Conservation (phyloP, 192 early-diverging fungal species). For the Jimgerdemannia flammicorona region DNA sequence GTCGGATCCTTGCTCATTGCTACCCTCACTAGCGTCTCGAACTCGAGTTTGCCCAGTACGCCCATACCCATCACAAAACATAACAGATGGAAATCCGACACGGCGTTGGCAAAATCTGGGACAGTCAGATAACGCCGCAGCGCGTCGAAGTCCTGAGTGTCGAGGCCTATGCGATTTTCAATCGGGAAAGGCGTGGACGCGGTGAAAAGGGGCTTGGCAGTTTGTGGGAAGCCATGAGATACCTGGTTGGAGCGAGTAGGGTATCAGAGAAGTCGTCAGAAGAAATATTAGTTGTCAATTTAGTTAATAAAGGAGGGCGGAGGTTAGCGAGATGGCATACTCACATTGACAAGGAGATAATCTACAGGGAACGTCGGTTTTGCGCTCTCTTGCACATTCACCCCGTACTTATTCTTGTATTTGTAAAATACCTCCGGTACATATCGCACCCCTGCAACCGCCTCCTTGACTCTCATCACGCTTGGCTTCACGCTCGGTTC, state of each 20-base stretch:
- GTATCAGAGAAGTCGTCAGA: constrained; percentile 1
- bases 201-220: constrained; percentile 71
- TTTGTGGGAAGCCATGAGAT: constrained; percentile 89
- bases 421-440: constrained; percentile 97
- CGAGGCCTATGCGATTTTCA: constrained; percentile 70
- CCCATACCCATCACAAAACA: constrained; percentile 61
- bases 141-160: constrained; percentile 52
- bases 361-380: constrained; percentile 97
- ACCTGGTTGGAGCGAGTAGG: constrained; percentile 33
- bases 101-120: constrained; percentile 34
- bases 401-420: constrained; percentile 92
- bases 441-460: constrained; percentile 68
- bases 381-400: constrained; percentile 82
- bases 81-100: constrained; percentile 89
- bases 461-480: constrained; percentile 79
- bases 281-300: not conserved
- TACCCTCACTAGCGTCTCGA: constrained; percentile 41
- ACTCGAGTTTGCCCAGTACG: constrained; percentile 62
- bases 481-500: constrained; percentile 85
- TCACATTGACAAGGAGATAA: constrained; percentile 91
- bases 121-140: constrained; percentile 51
- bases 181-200: constrained; percentile 58
- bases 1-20: constrained; percentile 29
- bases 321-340: constrained; percentile 1
- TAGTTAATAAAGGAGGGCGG: not conserved